Conservation (phyloP, 345 rosid species). For the Eucalyptus marginata region DNA sequence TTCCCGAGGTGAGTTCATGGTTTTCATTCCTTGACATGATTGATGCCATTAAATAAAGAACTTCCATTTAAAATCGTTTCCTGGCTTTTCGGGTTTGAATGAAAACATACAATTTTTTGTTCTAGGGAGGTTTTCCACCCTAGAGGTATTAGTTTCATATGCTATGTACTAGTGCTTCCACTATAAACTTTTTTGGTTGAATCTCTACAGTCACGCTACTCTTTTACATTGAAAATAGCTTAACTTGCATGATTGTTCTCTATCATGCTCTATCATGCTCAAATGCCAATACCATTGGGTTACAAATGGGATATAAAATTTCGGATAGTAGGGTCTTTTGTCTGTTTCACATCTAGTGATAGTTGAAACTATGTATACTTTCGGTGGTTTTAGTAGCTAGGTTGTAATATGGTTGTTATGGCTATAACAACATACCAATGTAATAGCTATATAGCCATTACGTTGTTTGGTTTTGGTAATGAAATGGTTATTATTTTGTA, state of each 20-base stretch:
- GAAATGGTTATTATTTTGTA: not conserved
- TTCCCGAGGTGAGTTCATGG: slow-evolving; percentile 27
- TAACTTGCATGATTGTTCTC: not conserved
- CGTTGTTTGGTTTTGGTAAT: not conserved
- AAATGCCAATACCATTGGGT: not conserved
- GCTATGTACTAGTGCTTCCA: not conserved
- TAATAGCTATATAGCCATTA: not conserved
- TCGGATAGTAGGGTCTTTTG: not conserved
- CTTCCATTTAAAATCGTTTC: not conserved
- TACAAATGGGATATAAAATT: not conserved
- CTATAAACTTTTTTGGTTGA: not conserved
- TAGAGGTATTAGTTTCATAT: accelerated
- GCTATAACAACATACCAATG: not conserved
- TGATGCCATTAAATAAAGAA: not conserved
- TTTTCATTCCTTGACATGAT: not conserved
- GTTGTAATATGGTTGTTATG: not conserved
- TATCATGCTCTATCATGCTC: not conserved
- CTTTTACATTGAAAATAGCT: not conserved
- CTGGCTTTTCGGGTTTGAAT: not conserved
- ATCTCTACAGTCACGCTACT: not conserved
- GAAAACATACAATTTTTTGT: no score
- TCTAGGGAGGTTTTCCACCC: no score
- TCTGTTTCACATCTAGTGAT: not conserved
- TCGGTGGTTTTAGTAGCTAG: not conserved
- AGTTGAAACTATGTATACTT: not conserved